Evolutionary conservation across 2,329 filamentous ascomycete genomes (phyloP).

Genomic region (Didymella keratinophila): DNA sequence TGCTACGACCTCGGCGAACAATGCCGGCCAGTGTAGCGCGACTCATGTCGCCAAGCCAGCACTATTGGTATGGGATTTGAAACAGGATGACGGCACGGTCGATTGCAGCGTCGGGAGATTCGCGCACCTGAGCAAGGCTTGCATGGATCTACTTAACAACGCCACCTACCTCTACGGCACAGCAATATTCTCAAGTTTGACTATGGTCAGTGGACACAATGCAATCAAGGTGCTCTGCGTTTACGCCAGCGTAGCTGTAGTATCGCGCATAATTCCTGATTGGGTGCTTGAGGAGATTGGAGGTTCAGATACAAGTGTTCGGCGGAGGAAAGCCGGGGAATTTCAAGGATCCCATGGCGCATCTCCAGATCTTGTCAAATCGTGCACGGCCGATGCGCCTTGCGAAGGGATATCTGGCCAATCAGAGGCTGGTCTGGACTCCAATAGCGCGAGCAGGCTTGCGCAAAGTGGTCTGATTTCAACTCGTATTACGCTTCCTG

Average conservation of each 20-base stretch:
- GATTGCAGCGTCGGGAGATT: slow-evolving; percentile 3
- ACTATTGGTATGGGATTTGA: background rate
- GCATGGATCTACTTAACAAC: background rate
- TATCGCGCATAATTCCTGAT: background rate
- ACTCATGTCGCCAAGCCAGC: background rate
- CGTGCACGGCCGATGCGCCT: slow-evolving; percentile 12
- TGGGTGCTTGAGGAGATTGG: background rate
- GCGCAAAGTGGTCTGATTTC: slow-evolving; percentile 16
- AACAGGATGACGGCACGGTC: background rate
- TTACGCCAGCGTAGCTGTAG: background rate
- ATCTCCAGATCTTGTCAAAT: slow-evolving; percentile 17
- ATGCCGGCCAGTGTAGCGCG: background rate
- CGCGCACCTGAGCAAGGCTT: slow-evolving; percentile 2
- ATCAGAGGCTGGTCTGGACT: slow-evolving; percentile 10
- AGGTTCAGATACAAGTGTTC: background rate
- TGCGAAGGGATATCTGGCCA: slow-evolving; percentile 5
- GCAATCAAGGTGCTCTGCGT: background rate
- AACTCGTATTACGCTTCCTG: background rate
- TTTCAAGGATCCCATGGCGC: slow-evolving; percentile 7
- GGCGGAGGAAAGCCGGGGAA: background rate
- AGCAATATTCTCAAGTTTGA: background rate
- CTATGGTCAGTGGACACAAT: background rate
- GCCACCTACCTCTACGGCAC: background rate
- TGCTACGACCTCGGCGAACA: background rate
- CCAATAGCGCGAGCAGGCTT: slow-evolving; percentile 2